phyloP scores from a whole-genome alignment of 192 early-diverging fungal species.

The Umbelopsis ramanniana region DNA sequence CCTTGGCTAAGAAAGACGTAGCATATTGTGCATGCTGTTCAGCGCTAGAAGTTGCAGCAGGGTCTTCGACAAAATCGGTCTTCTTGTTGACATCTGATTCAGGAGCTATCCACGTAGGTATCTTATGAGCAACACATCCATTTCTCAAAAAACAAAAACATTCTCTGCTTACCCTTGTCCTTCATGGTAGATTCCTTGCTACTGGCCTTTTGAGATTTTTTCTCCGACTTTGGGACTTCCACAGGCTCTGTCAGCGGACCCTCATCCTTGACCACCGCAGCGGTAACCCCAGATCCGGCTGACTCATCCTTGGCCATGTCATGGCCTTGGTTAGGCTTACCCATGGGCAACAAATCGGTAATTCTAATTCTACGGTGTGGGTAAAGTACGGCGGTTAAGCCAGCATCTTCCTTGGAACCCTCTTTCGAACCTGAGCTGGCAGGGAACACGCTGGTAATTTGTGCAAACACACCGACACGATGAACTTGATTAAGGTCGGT shows the following conservation, averaged over 20 bases:
- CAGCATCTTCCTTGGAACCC: constrained; percentile 71
- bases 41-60: background rate
- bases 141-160: background rate
- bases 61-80: constrained; percentile 6
- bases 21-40: constrained; percentile 40
- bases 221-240: background rate
- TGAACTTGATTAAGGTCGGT: constrained; percentile 79
- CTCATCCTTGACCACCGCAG: background rate
- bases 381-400: constrained; percentile 92
- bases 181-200: constrained; percentile 2
- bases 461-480: constrained; percentile 93
- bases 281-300: constrained; percentile 22
- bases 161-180: constrained; percentile 7
- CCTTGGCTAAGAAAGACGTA: constrained; percentile 55
- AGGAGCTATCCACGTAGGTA: background rate
- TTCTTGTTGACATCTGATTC: constrained; percentile 23
- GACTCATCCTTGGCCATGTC: constrained; percentile 31
- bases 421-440: constrained; percentile 50
- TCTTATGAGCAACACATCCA: background rate
- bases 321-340: constrained; percentile 10
- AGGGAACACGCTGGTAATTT: constrained; percentile 94
- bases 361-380: constrained; percentile 92
- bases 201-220: constrained; percentile 12
- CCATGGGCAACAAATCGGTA: constrained; percentile 60
- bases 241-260: background rate